Evolutionary conservation across 2,329 filamentous ascomycete genomes (phyloP).

Genomic region (Magnaporthiopsis rhizophila): DNA sequence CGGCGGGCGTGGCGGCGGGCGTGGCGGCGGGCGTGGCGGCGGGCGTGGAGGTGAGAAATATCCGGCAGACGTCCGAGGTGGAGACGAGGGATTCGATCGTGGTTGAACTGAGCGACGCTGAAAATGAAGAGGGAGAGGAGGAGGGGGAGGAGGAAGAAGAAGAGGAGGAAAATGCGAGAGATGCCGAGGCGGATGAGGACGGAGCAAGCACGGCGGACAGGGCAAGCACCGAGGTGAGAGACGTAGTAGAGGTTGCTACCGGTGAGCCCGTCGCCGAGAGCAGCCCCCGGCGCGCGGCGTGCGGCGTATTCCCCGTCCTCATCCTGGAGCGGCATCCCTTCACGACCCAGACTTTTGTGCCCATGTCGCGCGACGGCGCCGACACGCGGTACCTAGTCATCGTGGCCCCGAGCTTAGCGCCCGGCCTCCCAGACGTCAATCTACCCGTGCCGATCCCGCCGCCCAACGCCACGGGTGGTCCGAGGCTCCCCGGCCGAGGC

Average conservation of each 20-base stretch:
- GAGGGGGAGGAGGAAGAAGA: too few relatives aligned
- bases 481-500: constrained; percentile 45
- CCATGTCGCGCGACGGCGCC: constrained; percentile 41
- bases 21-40: too few relatives aligned
- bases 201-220: constrained; percentile 4
- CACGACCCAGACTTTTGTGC: constrained; percentile 89
- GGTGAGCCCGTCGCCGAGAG: constrained; percentile 1
- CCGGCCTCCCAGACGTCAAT: constrained; percentile 24
- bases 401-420: constrained; percentile 69
- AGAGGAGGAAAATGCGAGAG: constrained; percentile 9
- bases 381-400: constrained; percentile 68
- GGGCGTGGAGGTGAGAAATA: not conserved
- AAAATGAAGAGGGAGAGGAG: not conserved
- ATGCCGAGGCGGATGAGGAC: constrained; percentile 2
- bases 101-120: constrained; percentile 8
- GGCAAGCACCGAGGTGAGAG: not conserved
- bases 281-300: constrained; percentile 6
- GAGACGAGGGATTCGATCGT: not conserved
- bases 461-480: constrained; percentile 16
- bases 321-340: constrained; percentile 89
- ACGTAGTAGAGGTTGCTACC: not conserved
- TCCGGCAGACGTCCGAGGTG: not conserved
- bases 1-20: too few relatives aligned
- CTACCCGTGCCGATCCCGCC: constrained; percentile 30
- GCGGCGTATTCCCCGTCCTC: constrained; percentile 50